Evolutionary conservation across 2,329 filamentous ascomycete species (phyloP), one percentile per base, ranked within the genome.

Genomic region (Penicillium sp.): DNA sequence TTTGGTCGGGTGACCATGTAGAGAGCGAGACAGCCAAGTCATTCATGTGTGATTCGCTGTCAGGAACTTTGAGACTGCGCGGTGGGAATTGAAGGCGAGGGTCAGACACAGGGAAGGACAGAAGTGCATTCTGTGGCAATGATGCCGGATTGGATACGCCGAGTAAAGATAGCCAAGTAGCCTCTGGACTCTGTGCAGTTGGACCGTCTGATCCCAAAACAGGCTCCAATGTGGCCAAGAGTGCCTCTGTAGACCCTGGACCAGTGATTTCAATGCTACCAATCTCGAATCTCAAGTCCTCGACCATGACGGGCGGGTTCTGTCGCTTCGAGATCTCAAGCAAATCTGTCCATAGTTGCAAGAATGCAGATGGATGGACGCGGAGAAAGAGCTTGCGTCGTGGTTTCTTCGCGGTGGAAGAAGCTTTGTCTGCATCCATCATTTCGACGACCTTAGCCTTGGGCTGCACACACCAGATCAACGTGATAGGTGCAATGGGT

Each of bases 21-120:
- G 89, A 85, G 24, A 95, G 81, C 3, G 83, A 77, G 53, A 89
- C 80, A 6, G 91, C 80, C 12, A 93, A 77, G 26, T 76, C 68
- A 58, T 73, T 74, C 67, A 75, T 71, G 28, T 72, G 68, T 9
- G 69, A 65, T 17, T 81, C 77, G 1, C 75, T 64, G 10, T 72
- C 69, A 10, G 81, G 75, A 37, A 77, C 68, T n/a, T 79, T 73
- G 26, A 85, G 73, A 45, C 83, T 85, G 55, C 84, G 84, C 1
- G 91, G 90, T 10, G 93, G 93, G 73, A 93, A 90, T 60, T 85
- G 84, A 17, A 98, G 83, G 9, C 94, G 89, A 33, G 94, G 93
- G 73, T 99, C 95, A 57, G 88, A 84, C 3, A 91, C 82, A 2
- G 87, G 83, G 73, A 98, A 95, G 0, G 86, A 83, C 3, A 98